Evolutionary conservation across 1,284 basidiomycete genomes (phyloP), one percentile per base, ranked within the genome.

Genomic region (Apiotrichum veenhuisii): DNA sequence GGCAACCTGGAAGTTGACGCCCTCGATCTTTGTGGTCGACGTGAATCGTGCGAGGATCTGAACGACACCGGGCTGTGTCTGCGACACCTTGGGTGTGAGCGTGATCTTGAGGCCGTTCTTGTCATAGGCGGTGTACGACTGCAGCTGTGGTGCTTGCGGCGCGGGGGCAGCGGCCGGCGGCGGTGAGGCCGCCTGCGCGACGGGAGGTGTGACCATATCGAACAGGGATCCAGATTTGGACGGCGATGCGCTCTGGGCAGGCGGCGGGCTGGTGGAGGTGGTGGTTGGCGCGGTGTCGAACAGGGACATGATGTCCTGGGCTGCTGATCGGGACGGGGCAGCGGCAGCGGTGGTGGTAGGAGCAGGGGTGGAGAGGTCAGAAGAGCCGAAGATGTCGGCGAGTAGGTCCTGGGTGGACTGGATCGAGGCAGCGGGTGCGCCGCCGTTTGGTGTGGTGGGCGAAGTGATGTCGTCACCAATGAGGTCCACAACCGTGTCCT

Each of bases 1-100:
- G 4, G 96, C 96, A 44, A 94, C 96, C 76, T 98, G 95, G 81
- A 99, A 96, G 72, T 87, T 92, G 59, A 98, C 80, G 1, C 82
- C 84, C 17, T 80, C 80, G 4, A 82, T 83, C 10, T 73, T 73
- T 5, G 86, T 86, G 3, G 81, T 78, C 3, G 86, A 82, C 55
- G 88, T 87, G 80, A 99, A 98, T 50, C 87, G 82, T 9, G 92
- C 94, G 52, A 92, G 80, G 62, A 98, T 88, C 77, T 93, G 89
- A 33, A 96, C 87, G 37, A 96, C 81, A 30, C 92, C 93, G 10
- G 91, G 88, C 61, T 88, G 85, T 45, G 84, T 79, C 12, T 87
- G 77, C 38, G 86, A 87, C 22, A 86, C 86, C 69, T 90, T 87
- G 0, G 93, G 92, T 0, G 91, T 93, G 57, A 99, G 80, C 1